Base-by-base conservation (phyloP, 2,329 filamentous ascomycete genomes). In the Stagonosporopsis tanaceti region DNA sequence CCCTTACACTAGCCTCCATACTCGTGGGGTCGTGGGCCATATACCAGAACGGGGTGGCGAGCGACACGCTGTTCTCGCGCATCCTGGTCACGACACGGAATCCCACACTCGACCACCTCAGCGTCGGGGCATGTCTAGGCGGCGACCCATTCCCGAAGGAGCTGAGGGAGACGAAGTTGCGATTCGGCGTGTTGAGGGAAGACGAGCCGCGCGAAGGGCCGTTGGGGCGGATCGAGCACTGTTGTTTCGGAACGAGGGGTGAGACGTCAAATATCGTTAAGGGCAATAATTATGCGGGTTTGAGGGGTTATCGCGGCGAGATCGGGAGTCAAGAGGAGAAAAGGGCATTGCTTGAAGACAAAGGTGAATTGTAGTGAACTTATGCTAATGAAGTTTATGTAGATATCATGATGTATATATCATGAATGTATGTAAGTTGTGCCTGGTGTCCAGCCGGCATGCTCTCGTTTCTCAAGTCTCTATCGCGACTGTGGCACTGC, bases 121-220 rank as follows among this genome's bases (percentile, higher is more conserved):
- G 67, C 76, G 68, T 80, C 40, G 70, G 76, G 5, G 70, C 76
- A 3, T 78, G 77, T 62, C 62, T 79, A 1, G 77, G 76, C 2
- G 74, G 75, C 6, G 76, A 78, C 50, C 77, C 77, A 0, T 78
- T 78, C 35, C 76, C 76, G 0, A 72, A 71, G 53, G 76, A 77
- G 39, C 56, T 78, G 11, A 70, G 65, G 20, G 53, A 70, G 55
- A 77, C 73, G 15, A 76, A 77, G 48, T 51, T 79, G 34, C 62
- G 73, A 27, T 79, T 78, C 52, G 77, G 77, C 0, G 76, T 79
- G 2, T 57, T 79, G 42, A 53, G 76, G 1, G 73, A 78, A 37
- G 73, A 77, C 9, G 68, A 73, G 24, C 66, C 64, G 3, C 63
- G 67, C 4, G 70, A 75, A 39, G 74, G 73, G 0, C 68, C 65